Evolutionary conservation across 1,284 basidiomycete species (phyloP).

Genomic region (Rhodotorula sp.): DNA sequence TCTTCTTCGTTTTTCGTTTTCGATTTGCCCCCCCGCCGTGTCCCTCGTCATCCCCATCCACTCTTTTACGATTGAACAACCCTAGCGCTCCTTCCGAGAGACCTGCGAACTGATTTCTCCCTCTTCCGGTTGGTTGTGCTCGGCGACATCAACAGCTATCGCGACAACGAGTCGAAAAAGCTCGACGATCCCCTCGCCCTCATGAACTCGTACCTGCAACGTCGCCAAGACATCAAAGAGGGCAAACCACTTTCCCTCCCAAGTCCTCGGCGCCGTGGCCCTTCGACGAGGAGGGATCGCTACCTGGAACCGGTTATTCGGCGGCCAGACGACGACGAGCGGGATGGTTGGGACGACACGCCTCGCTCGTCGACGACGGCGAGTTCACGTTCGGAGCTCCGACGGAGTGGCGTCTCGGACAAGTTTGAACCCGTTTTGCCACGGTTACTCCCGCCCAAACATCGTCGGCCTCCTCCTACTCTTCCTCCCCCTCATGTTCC

Average conservation of each 20-base stretch:
- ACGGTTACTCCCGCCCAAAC: slow-evolving; percentile 20
- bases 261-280: neutral
- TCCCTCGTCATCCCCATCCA: neutral
- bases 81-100: no score
- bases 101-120: no score
- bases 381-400: neutral
- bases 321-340: neutral
- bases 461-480: neutral
- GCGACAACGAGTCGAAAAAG: slow-evolving; percentile 42
- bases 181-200: slow-evolving; percentile 42
- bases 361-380: slow-evolving; percentile 1
- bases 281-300: slow-evolving; percentile 18
- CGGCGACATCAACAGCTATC: slow-evolving; percentile 31
- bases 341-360: slow-evolving; percentile 11
- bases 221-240: slow-evolving; percentile 34
- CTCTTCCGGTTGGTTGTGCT: no score
- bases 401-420: neutral
- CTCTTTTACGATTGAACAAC: no score
- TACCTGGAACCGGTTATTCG: slow-evolving; percentile 4
- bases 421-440: slow-evolving; percentile 24
- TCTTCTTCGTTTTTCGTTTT: no score
- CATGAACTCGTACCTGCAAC: slow-evolving; percentile 43
- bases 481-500: neutral
- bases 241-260: slow-evolving; percentile 14
- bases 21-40: no score